phyloP scores from a whole-genome alignment of 2,329 filamentous ascomycete genomes.

The Colletotrichum kahawae region DNA sequence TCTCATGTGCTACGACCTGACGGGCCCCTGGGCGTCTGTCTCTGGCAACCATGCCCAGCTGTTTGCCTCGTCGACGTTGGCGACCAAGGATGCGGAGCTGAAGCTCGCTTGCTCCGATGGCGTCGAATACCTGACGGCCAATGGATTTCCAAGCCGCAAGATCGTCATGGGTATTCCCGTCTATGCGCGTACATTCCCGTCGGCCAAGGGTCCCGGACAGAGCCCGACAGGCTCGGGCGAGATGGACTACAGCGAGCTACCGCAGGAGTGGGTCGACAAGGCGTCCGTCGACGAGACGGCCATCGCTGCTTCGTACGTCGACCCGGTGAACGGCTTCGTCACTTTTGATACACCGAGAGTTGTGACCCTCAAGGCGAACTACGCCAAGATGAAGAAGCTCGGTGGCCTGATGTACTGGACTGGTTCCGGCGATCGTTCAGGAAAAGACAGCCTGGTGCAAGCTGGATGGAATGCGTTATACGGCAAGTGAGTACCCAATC shows the following conservation, averaged over 20 bases:
- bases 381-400: conserved; percentile 57
- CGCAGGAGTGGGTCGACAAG: conserved; percentile 49
- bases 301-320: conserved; percentile 64
- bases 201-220: conserved; percentile 58
- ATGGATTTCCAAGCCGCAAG: conserved; percentile 61
- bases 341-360: conserved; percentile 69
- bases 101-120: conserved; percentile 57
- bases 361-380: conserved; percentile 65
- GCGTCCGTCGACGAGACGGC: conserved; percentile 53
- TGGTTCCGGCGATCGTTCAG: conserved; percentile 62
- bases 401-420: conserved; percentile 75
- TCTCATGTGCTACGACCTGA: conserved; percentile 74
- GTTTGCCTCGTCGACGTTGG: conserved; percentile 33
- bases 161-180: conserved; percentile 67
- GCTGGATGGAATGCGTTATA: conserved; percentile 61
- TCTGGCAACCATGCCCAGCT: conserved; percentile 71
- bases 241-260: conserved; percentile 68
- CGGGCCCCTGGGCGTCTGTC: conserved; percentile 64
- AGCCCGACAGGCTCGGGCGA: conserved; percentile 53
- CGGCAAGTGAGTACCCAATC: not conserved
- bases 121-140: conserved; percentile 56
- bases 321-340: conserved; percentile 56
- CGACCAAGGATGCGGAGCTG: conserved; percentile 30
- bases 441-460: conserved; percentile 61
- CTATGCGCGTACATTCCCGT: conserved; percentile 67